Evolutionary conservation across 495 filamentous ascomycete genomes (phyloP).

Genomic region (Daldinia loculata): DNA sequence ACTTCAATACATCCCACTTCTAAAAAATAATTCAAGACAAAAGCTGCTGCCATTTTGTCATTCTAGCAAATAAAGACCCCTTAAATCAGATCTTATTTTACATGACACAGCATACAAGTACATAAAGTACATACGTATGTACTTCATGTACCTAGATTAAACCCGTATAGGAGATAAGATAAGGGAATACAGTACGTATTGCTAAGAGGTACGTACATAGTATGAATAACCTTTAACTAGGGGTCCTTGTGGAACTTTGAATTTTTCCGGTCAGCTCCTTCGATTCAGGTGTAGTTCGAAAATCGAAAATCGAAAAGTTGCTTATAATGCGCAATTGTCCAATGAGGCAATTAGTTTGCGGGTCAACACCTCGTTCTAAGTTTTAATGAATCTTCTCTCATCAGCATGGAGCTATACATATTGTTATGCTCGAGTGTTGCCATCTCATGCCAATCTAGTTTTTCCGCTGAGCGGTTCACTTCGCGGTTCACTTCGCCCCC

Average conservation of each 20-base stretch:
- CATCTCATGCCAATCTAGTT: constrained; percentile 13
- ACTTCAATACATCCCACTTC: too few species aligned
- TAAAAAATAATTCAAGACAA: too few species aligned
- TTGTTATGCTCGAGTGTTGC: constrained; percentile 25
- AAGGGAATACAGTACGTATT: background rate
- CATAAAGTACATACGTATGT: background rate
- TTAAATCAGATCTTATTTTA: too few species aligned
- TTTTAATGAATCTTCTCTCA: constrained; percentile 37
- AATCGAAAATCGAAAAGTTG: constrained; percentile 7
- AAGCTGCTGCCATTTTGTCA: too few species aligned
- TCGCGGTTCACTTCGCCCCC: background rate
- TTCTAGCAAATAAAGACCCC: too few species aligned
- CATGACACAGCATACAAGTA: background rate
- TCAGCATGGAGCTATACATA: constrained; percentile 40
- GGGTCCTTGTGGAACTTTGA: background rate
- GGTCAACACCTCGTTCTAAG: constrained; percentile 8
- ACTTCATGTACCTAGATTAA: background rate
- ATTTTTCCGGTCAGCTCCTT: constrained; percentile 23
- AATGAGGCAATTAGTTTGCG: constrained; percentile 29
- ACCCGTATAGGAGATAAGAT: background rate
- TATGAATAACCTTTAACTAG: background rate
- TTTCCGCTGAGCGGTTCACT: background rate
- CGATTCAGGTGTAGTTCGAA: constrained; percentile 11
- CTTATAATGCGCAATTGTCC: constrained; percentile 6
- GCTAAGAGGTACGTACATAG: background rate